Base-by-base conservation (phyloP, 192 early-diverging fungal genomes). In the Coemansia sp. region DNA sequence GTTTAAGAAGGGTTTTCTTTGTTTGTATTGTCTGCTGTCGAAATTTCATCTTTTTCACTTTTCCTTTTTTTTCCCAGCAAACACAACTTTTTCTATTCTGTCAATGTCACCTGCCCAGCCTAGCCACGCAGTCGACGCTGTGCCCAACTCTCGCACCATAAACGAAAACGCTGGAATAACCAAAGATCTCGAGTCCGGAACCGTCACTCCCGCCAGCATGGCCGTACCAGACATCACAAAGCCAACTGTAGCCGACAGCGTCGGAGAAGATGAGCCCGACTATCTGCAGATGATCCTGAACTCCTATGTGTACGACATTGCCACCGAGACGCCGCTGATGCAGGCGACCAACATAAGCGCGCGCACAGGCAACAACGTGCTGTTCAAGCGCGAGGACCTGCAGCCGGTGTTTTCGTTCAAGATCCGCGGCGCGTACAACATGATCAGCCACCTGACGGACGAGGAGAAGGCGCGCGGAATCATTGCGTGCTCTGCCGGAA, bases 321-420 rank as follows among this genome's bases (percentile, higher is more conserved):
- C 96, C 62, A 88, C 89, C 18, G 93, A 99, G 73, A 93, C 96
- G 0, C 96, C 98, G 8, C 86, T 99, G 28, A 89, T 90, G 39
- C 76, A 86, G 6, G 96, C 98, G 7, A 71, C 85, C 61, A 96
- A 96, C 68, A 85, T 99, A 64, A 94, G 92, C 11, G 53, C 81
- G 14, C 88, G 91, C n/a, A 60, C 86, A 51, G 67, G 79, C 1
- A 93, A 92, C 80, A 85, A 81, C 17, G 85, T 99, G 57, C 88
- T 85, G 18, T 70, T 99, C 41, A 99, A 99, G 78, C 90, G 98
- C 51, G 98, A 99, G 71, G 98, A 99, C 80, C 85, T 98, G 60
- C 96, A 98, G 67, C 90, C 94, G 14, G 96, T 98, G 28, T 99
- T 99, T 68, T 95, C 93, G 12, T 99, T 99, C 89, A 99, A 99